Base-by-base conservation (phyloP, 2,329 filamentous ascomycete genomes). In the Curvularia spicifera region DNA sequence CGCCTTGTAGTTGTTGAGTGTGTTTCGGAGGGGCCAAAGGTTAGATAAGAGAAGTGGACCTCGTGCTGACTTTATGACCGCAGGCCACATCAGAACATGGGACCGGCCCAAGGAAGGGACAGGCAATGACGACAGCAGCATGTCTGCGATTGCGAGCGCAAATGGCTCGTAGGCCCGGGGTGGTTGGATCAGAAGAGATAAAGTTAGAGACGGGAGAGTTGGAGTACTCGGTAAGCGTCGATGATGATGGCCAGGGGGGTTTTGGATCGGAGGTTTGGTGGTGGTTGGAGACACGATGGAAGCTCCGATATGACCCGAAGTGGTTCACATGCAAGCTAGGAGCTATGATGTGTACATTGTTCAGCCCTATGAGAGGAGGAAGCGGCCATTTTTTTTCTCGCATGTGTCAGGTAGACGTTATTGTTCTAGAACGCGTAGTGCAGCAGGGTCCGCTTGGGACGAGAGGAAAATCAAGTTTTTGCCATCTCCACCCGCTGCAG, bases 21-120 rank as follows among this genome's bases (percentile, higher is more conserved):
- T 40, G 39, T 40, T 26, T 26, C 45, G 49, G 57, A 55, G 46
- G 57, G 54, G 45, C 42, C 42, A 57, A 37, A 50, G 20, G 31
- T 45, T 31, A 58, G 62, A 65, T 61, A 65, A 64, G 54, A 42
- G 53, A 65, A 65, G 61, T 69, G 65, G 61, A 67, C 57, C 64
- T 5, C 7, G 18, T 42, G 53, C 58, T 65, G 52, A 65, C 49
- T 39, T 47, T 53, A 62, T 33, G 45, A 45, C 56, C 60, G 63
- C 74, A 91, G 89, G 90, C 37, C 90, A 93, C 74, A 85, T 93
- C 63, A 85, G 87, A 60, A 91, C 89, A 31, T 93, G 89, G 89
- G 84, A 87, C 65, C 84, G 90, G 61, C 90, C 89, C 5, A 81
- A 79, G 58, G 80, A 82, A 59, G 77, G 73, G 55, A 69, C 76